A percentile compares a stretch with the other conserved stretches of the same genome.
Conservation (phyloP, 1,139 yeast species). For the Yamadazyma oceani region DNA sequence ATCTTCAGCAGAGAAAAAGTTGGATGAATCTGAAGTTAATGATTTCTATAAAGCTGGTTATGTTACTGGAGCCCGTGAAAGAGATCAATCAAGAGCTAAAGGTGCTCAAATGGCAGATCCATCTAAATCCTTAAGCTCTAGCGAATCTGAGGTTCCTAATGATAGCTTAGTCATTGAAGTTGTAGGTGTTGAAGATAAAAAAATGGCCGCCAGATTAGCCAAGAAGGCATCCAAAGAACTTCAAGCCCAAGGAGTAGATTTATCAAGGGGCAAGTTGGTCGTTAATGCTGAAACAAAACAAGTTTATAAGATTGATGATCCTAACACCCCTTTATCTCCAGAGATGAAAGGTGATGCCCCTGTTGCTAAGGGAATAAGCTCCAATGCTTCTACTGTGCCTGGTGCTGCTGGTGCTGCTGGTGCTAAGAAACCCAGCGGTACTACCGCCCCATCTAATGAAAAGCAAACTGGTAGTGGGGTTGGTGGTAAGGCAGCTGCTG, state of each 20-base stretch:
- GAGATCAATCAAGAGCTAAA: slow-evolving; percentile 2
- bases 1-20: not conserved
- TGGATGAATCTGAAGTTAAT: slow-evolving; percentile 3
- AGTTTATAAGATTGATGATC: slow-evolving; percentile 26
- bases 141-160: slow-evolving; percentile 6
- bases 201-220: slow-evolving; percentile 35
- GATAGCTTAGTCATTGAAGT: slow-evolving; percentile 34
- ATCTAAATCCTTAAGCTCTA: not conserved
- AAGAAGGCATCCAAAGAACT: slow-evolving; percentile 36
- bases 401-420: slow-evolving; percentile 6
- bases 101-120: slow-evolving; percentile 3
- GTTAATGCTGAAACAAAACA: slow-evolving; percentile 37
- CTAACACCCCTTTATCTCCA: slow-evolving; percentile 1
- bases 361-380: not conserved
- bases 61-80: slow-evolving; percentile 4
- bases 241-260: slow-evolving; percentile 35
- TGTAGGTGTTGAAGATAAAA: slow-evolving; percentile 35
- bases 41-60: slow-evolving; percentile 4
- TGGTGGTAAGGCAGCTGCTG: slow-evolving; percentile 8
- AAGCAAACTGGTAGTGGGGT: not conserved
- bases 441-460: not conserved
- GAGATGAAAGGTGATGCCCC: not conserved
- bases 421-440: slow-evolving; percentile 3
- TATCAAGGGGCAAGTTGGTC: slow-evolving; percentile 36
- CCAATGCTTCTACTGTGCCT: slow-evolving; percentile 12